These are phyloP conservation scores for Colletotrichum shisoi DNA, from an alignment of 2,329 filamentous ascomycete genomes.

Conservation along the genomic window DNA sequence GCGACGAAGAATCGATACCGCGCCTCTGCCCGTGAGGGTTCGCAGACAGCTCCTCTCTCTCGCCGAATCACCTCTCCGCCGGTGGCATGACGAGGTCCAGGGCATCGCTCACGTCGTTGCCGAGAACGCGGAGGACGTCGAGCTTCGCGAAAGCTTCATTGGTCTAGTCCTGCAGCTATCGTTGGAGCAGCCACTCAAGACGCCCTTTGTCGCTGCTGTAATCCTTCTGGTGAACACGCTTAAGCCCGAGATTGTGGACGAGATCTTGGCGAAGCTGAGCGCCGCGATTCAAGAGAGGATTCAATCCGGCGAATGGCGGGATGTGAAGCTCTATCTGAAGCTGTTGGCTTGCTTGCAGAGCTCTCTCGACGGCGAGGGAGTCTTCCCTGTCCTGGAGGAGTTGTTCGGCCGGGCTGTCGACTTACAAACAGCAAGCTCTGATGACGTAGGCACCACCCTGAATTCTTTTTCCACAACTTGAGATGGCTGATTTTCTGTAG, in stretches of 20 bases:
- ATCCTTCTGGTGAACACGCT: conserved; percentile 80
- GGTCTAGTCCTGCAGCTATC: conserved; percentile 78
- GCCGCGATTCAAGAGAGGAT: conserved; percentile 72
- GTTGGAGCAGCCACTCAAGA: conserved; percentile 94
- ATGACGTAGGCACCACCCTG: conserved; percentile 73
- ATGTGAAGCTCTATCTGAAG: conserved; percentile 88
- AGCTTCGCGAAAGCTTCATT: conserved; percentile 76
- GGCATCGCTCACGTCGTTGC: conserved; percentile 78
- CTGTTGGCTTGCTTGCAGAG: conserved; percentile 87
- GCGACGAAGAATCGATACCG: conserved; percentile 75
- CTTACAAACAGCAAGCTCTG: conserved; percentile 88
- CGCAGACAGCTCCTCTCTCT: conserved; percentile 81
- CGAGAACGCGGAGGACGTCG: conserved; percentile 86
- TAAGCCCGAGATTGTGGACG: conserved; percentile 75
- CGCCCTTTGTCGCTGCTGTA: conserved; percentile 89
- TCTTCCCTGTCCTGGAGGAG: conserved; percentile 86
- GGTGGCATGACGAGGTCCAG: conserved; percentile 79
- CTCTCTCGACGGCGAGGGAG: conserved; percentile 80
- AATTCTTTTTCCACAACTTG: neutral
- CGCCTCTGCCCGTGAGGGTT: conserved; percentile 72
- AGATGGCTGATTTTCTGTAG: conserved; percentile 47
- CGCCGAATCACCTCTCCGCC: conserved; percentile 80
- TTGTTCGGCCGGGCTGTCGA: conserved; percentile 92
- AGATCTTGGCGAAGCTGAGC: conserved; percentile 71
- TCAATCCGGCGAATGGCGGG: conserved; percentile 80